A percentile compares a stretch with the other conserved stretches of the same genome.
Conservation (phyloP, 2,329 filamentous ascomycete species). For the Geosmithia flava region DNA sequence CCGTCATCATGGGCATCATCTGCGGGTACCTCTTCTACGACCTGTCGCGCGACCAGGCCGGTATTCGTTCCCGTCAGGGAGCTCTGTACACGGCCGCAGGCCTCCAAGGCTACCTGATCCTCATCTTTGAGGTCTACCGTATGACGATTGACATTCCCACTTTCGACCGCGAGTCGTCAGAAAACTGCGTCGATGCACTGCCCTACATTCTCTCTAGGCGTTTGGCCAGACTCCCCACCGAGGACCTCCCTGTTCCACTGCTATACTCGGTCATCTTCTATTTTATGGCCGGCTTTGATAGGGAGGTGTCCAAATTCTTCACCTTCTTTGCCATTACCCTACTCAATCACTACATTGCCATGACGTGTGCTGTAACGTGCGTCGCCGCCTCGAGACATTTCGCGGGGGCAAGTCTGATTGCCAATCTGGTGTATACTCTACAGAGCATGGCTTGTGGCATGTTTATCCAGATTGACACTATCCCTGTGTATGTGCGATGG, state of each 20-base stretch:
- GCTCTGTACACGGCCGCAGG: conserved; percentile 60
- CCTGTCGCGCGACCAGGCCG: conserved; percentile 51
- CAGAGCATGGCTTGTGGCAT: conserved; percentile 67
- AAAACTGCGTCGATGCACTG: conserved; percentile 57
- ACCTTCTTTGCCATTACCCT: conserved; percentile 58
- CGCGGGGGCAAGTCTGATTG: conserved; percentile 57
- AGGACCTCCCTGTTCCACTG: conserved; percentile 62
- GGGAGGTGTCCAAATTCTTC: conserved; percentile 52
- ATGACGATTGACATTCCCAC: conserved; percentile 62
- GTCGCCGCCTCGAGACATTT: conserved; percentile 56
- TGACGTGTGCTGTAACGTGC: conserved; percentile 58
- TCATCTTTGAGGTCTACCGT: conserved; percentile 66
- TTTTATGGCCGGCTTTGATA: conserved; percentile 65
- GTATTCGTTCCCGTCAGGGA: conserved; percentile 62
- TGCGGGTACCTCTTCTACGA: conserved; percentile 62
- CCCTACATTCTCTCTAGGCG: conserved; percentile 60
- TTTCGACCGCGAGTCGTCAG: conserved; percentile 64
- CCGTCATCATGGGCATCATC: conserved; percentile 57
- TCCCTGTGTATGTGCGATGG: conserved; percentile 70
- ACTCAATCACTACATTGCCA: conserved; percentile 60
- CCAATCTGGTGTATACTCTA: conserved; percentile 59
- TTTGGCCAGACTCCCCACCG: conserved; percentile 54
- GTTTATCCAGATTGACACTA: conserved; percentile 61
- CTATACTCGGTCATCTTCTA: conserved; percentile 62
- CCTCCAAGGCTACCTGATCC: conserved; percentile 63